Conservation (phyloP, 2,329 filamentous ascomycete genomes). For the Beauveria sp. region DNA sequence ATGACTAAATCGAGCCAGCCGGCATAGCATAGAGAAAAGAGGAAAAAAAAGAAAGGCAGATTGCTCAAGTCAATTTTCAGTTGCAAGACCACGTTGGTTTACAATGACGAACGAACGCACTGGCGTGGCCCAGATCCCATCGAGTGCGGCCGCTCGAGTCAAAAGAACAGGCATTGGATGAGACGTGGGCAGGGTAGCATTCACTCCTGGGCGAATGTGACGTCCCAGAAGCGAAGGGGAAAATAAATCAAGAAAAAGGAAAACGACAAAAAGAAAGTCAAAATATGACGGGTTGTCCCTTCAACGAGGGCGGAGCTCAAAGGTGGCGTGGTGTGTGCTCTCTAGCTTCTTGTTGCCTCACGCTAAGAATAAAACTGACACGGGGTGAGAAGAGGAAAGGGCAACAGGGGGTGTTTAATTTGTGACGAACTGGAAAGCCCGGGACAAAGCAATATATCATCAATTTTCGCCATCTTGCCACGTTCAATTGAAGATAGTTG, state of each 20-base stretch:
- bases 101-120: not conserved
- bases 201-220: not conserved
- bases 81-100: no score
- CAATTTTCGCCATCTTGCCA: not conserved
- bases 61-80: no score
- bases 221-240: not conserved
- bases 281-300: not conserved
- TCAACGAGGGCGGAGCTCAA: not conserved
- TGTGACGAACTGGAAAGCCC: not conserved
- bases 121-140: not conserved
- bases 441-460: not conserved
- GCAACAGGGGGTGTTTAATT: not conserved
- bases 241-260: not conserved
- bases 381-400: not conserved
- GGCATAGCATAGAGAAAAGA: not conserved
- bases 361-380: not conserved
- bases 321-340: not conserved
- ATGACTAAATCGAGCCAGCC: no score
- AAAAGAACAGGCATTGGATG: not conserved
- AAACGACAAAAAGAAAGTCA: not conserved
- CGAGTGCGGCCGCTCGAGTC: not conserved
- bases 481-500: slow-evolving; percentile 2
- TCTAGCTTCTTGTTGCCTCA: not conserved
- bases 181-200: not conserved
- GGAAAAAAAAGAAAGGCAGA: not conserved